These are phyloP conservation scores for Cicer cuneatum DNA, from an alignment of 306 rosid species.

Conservation along the genomic window DNA sequence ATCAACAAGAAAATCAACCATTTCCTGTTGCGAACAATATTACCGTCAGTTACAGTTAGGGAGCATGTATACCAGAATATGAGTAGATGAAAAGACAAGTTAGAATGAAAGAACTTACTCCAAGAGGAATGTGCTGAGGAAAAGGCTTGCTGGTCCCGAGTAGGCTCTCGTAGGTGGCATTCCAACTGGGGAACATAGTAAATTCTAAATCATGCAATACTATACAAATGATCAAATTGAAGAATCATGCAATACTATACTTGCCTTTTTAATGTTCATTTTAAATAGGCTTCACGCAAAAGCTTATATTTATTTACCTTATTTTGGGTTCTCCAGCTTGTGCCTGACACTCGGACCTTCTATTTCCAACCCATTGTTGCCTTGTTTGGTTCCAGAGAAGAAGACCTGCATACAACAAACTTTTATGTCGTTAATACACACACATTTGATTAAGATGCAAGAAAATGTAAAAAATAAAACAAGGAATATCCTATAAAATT, in stretches of 20 bases:
- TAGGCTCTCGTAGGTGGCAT: conserved; percentile 73
- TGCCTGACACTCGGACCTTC: conserved; percentile 41
- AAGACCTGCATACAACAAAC: conserved; percentile 64
- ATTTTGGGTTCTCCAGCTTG: conserved; percentile 65
- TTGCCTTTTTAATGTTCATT: conserved; percentile 21
- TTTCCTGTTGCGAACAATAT: conserved; percentile 68
- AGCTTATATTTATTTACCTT: conserved; percentile 58
- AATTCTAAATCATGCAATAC: conserved; percentile 29
- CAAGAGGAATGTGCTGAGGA: conserved; percentile 67
- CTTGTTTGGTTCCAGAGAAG: conserved; percentile 80
- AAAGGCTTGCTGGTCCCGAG: conserved; percentile 70
- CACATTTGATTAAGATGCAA: conserved; percentile 22
- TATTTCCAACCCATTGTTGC: conserved; percentile 75
- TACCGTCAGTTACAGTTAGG: conserved; percentile 43
- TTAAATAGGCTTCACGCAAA: conserved; percentile 21
- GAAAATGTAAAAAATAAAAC: conserved; percentile 3
- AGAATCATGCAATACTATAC: conserved; percentile 21
- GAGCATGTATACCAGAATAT: neutral
- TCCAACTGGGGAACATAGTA: conserved; percentile 62
- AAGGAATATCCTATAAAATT: neutral
- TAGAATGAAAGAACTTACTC: conserved; percentile 62
- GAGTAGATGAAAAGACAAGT: conserved; percentile 2
- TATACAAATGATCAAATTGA: conserved; percentile 14
- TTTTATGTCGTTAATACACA: conserved; percentile 11
- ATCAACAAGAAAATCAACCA: conserved; percentile 82